Percentiles rank a stretch among this genome's conserved stretches.
These are phyloP conservation scores for Camellia lanceoleosa DNA, from an alignment of 148 eudicot genomes.

Conservation along the genomic window DNA sequence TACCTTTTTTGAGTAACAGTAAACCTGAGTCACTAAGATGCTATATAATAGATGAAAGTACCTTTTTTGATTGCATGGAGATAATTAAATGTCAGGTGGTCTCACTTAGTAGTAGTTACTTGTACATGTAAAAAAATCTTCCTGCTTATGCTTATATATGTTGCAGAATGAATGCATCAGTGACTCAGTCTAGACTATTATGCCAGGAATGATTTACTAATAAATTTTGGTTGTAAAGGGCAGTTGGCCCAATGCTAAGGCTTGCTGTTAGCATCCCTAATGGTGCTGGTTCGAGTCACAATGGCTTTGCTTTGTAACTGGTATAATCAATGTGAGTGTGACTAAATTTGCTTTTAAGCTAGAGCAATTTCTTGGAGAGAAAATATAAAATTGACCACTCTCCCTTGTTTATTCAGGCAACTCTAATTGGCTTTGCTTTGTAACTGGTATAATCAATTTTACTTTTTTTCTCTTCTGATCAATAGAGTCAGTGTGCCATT, in stretches of 20 bases:
- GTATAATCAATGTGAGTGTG: no score
- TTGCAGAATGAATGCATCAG: neutral
- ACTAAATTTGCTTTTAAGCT: no score
- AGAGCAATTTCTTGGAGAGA: no score
- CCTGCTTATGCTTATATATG: neutral
- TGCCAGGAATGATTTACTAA: neutral
- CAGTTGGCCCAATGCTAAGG: no score
- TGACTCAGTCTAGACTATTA: neutral
- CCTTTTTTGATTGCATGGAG: neutral
- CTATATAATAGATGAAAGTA: neutral
- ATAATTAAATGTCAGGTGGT: neutral
- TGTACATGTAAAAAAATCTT: neutral
- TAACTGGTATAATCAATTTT: neutral
- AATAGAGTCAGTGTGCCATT: neutral
- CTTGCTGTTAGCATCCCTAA: no score
- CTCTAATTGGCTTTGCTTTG: neutral
- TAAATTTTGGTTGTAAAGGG: no score
- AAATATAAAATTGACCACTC: no score
- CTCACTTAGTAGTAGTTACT: neutral
- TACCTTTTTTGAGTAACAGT: no score
- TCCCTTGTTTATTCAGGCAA: no score
- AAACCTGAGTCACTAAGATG: neutral
- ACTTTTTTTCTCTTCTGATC: neutral
- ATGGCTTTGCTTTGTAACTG: no score
- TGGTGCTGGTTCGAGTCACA: no score